Conservation (phyloP, 768 basidiomycete species). For the Tephrocybe sp. region DNA sequence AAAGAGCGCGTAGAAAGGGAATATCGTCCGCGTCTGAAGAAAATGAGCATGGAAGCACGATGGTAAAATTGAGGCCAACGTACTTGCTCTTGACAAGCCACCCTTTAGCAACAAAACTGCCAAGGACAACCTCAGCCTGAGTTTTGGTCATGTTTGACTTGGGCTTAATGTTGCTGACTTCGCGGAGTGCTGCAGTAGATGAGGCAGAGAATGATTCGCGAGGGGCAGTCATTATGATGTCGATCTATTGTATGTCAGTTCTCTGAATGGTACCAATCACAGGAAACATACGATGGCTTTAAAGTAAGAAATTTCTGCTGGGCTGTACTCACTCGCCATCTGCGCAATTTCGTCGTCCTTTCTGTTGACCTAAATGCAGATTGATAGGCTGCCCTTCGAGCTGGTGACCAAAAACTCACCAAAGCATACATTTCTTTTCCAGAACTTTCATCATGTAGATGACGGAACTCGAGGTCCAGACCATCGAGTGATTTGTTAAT, state of each 20-base stretch:
- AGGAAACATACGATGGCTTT: slow-evolving; percentile 64
- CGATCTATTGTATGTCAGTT: slow-evolving; percentile 49
- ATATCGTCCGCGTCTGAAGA: slow-evolving; percentile 59
- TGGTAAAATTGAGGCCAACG: slow-evolving; percentile 25
- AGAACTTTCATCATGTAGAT: slow-evolving; percentile 57
- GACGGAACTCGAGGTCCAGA: slow-evolving; percentile 72
- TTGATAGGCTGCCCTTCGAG: background rate
- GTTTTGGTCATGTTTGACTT: slow-evolving; percentile 67
- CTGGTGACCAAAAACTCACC: slow-evolving; percentile 38
- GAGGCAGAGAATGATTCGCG: slow-evolving; percentile 73
- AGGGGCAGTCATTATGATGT: slow-evolving; percentile 84
- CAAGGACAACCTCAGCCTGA: slow-evolving; percentile 68
- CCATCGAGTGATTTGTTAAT: slow-evolving; percentile 65
- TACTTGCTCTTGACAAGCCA: slow-evolving; percentile 77
- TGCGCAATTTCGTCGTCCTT: slow-evolving; percentile 82
- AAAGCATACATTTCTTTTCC: slow-evolving; percentile 67
- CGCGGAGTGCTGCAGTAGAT: slow-evolving; percentile 73
- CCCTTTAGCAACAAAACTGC: slow-evolving; percentile 81
- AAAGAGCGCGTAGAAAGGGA: slow-evolving; percentile 73
- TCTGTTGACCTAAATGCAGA: slow-evolving; percentile 60
- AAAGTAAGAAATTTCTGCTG: slow-evolving; percentile 81
- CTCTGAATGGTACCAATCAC: no score
- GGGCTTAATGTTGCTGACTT: slow-evolving; percentile 56
- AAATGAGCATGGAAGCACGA: slow-evolving; percentile 2
- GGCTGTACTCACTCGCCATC: slow-evolving; percentile 78